phyloP scores from a whole-genome alignment of 345 rosid species.

The Syzygium aqueum region DNA sequence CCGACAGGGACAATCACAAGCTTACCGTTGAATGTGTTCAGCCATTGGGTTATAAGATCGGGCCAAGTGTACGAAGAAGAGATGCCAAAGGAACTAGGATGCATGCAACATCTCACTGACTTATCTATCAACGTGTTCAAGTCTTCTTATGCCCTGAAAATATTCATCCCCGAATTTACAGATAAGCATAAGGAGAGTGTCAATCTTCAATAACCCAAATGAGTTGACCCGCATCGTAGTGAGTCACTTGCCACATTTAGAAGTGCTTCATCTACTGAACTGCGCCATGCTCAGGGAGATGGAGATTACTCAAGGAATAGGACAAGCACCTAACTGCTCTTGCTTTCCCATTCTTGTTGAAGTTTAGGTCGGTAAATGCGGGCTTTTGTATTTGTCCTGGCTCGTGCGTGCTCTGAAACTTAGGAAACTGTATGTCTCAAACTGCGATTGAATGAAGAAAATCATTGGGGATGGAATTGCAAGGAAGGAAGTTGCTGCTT shows the following conservation, averaged over 20 bases:
- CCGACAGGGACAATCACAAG: fast-evolving
- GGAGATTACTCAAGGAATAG: too few relatives aligned
- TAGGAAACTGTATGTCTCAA: fast-evolving
- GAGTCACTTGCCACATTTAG: too few relatives aligned
- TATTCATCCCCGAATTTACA: neutral
- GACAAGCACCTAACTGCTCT: fast-evolving
- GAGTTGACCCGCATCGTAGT: neutral
- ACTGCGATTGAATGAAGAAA: fast-evolving
- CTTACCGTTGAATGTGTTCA: neutral
- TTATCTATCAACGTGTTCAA: neutral
- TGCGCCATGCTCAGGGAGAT: neutral
- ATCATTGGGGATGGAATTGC: neutral
- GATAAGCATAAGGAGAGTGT: neutral
- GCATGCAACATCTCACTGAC: too few relatives aligned
- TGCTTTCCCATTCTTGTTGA: fast-evolving
- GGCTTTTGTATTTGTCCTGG: neutral
- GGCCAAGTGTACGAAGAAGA: too few relatives aligned
- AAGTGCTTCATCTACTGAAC: neutral
- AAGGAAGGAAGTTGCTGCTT: neutral
- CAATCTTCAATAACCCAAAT: too few relatives aligned
- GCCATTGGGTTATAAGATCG: fast-evolving
- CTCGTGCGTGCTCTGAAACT: neutral
- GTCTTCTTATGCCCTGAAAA: neutral
- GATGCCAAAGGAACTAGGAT: too few relatives aligned
- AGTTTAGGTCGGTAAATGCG: fast-evolving